phyloP scores from a whole-genome alignment of 1,284 basidiomycete species.

The Leccinum insolens region DNA sequence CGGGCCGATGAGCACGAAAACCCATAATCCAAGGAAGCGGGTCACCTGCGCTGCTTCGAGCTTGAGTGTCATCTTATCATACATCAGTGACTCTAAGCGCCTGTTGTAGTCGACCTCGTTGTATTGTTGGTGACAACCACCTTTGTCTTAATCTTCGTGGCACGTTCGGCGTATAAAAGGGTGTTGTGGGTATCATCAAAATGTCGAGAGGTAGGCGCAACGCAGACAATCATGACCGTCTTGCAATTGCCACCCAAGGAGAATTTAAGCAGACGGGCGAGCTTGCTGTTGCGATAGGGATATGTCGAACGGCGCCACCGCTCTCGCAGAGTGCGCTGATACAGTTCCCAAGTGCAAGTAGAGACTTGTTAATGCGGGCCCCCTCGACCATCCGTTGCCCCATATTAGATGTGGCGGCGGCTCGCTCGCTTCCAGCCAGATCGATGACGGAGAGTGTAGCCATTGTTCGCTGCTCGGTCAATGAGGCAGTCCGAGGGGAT shows the following conservation, averaged over 20 bases:
- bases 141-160: slow-evolving; percentile 91
- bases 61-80: slow-evolving; percentile 88
- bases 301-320: slow-evolving; percentile 80
- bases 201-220: slow-evolving; percentile 91
- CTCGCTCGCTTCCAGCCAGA: slow-evolving; percentile 93
- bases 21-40: background rate
- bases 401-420: slow-evolving; percentile 93
- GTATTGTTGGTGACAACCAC: slow-evolving; percentile 64
- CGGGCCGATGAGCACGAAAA: slow-evolving; percentile 11
- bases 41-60: slow-evolving; percentile 88
- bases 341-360: slow-evolving; percentile 93
- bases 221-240: slow-evolving; percentile 97
- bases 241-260: slow-evolving; percentile 97
- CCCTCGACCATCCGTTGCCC: slow-evolving; percentile 98
- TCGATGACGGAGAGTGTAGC: slow-evolving; percentile 96
- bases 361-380: slow-evolving; percentile 96
- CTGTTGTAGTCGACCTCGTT: slow-evolving; percentile 83
- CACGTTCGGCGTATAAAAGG: slow-evolving; percentile 92
- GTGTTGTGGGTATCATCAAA: slow-evolving; percentile 99
- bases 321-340: slow-evolving; percentile 96
- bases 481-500: slow-evolving; percentile 77
- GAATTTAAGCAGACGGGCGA: slow-evolving; percentile 94
- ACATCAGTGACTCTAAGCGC: slow-evolving; percentile 93
- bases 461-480: slow-evolving; percentile 81
- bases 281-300: slow-evolving; percentile 98